Evolutionary conservation across 495 filamentous ascomycete species (phyloP).

Genomic region (Xylaria acuta): DNA sequence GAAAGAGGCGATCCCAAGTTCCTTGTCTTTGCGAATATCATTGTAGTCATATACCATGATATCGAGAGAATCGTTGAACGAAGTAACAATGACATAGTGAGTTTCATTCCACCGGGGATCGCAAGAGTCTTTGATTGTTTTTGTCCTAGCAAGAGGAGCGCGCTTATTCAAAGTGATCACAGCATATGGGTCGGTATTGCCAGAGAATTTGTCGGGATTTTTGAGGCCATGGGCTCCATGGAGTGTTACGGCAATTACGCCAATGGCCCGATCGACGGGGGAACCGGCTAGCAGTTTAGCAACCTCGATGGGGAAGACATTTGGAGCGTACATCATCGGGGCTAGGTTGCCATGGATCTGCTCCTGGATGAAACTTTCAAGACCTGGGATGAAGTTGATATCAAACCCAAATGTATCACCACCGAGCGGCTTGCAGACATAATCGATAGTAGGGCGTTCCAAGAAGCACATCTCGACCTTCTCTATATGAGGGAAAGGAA

Average conservation of each 20-base stretch:
- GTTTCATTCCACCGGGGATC: slow-evolving; percentile 97
- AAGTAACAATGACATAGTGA: slow-evolving; percentile 90
- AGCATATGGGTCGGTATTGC: slow-evolving; percentile 92
- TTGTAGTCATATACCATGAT: slow-evolving; percentile 91
- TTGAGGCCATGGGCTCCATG: slow-evolving; percentile 91
- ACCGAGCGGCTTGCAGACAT: slow-evolving; percentile 95
- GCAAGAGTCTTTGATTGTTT: slow-evolving; percentile 80
- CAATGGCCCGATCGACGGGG: slow-evolving; percentile 93
- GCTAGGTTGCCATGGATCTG: slow-evolving; percentile 90
- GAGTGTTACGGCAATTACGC: slow-evolving; percentile 88
- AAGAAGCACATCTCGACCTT: slow-evolving; percentile 91
- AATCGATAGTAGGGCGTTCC: slow-evolving; percentile 77
- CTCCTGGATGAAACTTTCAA: slow-evolving; percentile 92
- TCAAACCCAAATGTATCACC: slow-evolving; percentile 96
- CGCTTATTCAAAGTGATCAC: slow-evolving; percentile 86
- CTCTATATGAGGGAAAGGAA: slow-evolving; percentile 94
- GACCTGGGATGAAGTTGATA: slow-evolving; percentile 96
- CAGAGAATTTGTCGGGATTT: slow-evolving; percentile 92
- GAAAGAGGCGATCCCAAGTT: slow-evolving; percentile 86
- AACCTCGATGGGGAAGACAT: slow-evolving; percentile 97
- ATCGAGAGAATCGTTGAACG: slow-evolving; percentile 83
- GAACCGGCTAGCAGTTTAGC: slow-evolving; percentile 98
- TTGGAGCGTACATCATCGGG: slow-evolving; percentile 97
- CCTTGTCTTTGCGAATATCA: slow-evolving; percentile 94
- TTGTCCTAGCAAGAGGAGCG: slow-evolving; percentile 81